Evolutionary conservation across 805 yeast genomes (phyloP).

Genomic region (Vanderwaltozyma yarrowii): DNA sequence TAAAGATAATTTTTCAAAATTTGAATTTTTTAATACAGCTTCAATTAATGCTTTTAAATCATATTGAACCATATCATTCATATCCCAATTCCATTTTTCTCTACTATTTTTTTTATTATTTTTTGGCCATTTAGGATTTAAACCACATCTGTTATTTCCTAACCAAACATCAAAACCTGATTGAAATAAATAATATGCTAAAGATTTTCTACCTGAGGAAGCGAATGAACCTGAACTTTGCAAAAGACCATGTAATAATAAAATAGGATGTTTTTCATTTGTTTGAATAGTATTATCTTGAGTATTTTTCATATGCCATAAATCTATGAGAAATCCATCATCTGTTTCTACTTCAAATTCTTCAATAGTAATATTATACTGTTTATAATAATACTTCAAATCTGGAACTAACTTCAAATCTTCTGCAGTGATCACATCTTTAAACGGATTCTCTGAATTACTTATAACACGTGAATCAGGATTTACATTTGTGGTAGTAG

Average conservation of each 20-base stretch:
- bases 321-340: constrained; percentile 68
- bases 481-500: not conserved
- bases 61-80: constrained; percentile 66
- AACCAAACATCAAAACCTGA: constrained; percentile 81
- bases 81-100: constrained; percentile 87
- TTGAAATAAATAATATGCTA: constrained; percentile 47
- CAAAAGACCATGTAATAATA: constrained; percentile 76
- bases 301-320: constrained; percentile 39
- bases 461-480: no score
- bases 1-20: constrained; percentile 41
- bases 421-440: constrained; percentile 18
- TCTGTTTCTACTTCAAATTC: constrained; percentile 54
- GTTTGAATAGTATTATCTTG: constrained; percentile 7
- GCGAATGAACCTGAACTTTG: constrained; percentile 82
- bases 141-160: constrained; percentile 86
- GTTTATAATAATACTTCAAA: constrained; percentile 56
- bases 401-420: constrained; percentile 37
- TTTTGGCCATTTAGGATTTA: constrained; percentile 53
- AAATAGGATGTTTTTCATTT: constrained; percentile 44
- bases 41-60: constrained; percentile 71
- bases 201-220: constrained; percentile 69
- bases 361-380: constrained; percentile 49
- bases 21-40: constrained; percentile 37
- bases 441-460: constrained; percentile 19
- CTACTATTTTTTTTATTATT: constrained; percentile 11